phyloP scores from a whole-genome alignment of 2,329 filamentous ascomycete species.

The Rugonectria rugulosa region DNA sequence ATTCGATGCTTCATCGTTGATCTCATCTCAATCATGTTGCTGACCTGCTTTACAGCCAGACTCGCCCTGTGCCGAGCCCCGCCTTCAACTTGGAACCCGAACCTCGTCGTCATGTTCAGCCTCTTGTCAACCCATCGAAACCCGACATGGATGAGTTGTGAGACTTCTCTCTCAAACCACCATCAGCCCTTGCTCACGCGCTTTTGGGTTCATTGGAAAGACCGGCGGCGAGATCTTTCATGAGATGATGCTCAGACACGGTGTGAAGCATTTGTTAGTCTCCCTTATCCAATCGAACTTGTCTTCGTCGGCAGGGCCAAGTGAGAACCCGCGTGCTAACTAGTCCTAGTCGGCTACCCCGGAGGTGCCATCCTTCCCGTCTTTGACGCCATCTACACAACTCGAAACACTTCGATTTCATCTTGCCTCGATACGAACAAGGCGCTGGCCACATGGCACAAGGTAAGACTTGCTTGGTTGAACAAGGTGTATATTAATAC shows the following conservation, averaged over 20 bases:
- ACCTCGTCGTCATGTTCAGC: slow-evolving; percentile 3
- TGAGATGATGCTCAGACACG: slow-evolving; percentile 96
- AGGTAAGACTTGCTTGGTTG: slow-evolving; percentile 41
- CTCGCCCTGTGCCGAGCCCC: slow-evolving; percentile 68
- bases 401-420: slow-evolving; percentile 94
- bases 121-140: slow-evolving; percentile 3
- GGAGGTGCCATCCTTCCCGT: slow-evolving; percentile 96
- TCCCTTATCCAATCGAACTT: too few relatives aligned
- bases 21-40: slow-evolving; percentile 20
- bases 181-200: not conserved
- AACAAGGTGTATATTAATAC: not conserved
- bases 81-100: slow-evolving; percentile 61
- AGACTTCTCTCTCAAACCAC: not conserved
- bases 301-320: too few relatives aligned
- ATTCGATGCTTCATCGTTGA: slow-evolving; percentile 10
- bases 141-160: slow-evolving; percentile 19
- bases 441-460: slow-evolving; percentile 70
- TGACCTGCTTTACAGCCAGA: slow-evolving; percentile 45
- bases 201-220: slow-evolving; percentile 16
- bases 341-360: slow-evolving; percentile 76
- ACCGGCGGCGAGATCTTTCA: slow-evolving; percentile 86
- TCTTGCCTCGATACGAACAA: slow-evolving; percentile 95
- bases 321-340: slow-evolving; percentile 29
- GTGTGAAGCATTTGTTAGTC: slow-evolving; percentile 92
- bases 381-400: slow-evolving; percentile 99